Base-by-base conservation (phyloP, 2,329 filamentous ascomycete species). In the Dichotomopilus funicola region DNA sequence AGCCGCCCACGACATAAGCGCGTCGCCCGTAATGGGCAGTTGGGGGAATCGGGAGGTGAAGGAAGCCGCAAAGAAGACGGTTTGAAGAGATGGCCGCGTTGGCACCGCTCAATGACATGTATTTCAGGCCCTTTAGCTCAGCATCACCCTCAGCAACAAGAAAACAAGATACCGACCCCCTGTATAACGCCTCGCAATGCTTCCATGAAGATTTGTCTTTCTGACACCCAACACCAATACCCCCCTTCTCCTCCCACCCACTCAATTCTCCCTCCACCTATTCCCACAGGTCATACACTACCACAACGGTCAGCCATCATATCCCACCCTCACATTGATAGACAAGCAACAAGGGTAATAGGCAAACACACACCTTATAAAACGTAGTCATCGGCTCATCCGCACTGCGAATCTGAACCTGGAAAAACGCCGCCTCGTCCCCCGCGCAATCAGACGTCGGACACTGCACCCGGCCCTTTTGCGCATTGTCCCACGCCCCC, bases 311-410 rank as follows among this genome's bases (percentile, higher is more conserved):
- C 19, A 27, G 19, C 19, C 19, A 61, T 55, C 51, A 60, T 63
- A 54, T 52, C 36, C 57, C 40, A 46, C 58, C 51, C 35, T 48
- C 41, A 47, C 40, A 8, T 5, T 6, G 42, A 9, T 11, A 5
- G 5, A 3, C 9, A 12, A 31, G 4, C 2, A 19, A 34, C 37
- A 11, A 45, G 5, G 10, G 48, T 38, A 8, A 37, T n/a, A 51
- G 42, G 13, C 38, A 6, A 36, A 12, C 19, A 61, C 69, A 45
- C 67, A 89, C 88, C 82, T 91, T 94, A 74, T 87, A 95, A 73
- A 97, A 97, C 58, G 85, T 92, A 63, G 94, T 99, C 88, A 96
- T 96, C 58, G 94, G 94, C 78, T 99, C 94, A 74, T 99, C 94
- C 51, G 94, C 94, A 77, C 90, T 95, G 64, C 94, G 85, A 73